A percentile compares a stretch with the other conserved stretches of the same genome.
These are phyloP conservation scores for Blastomyces emzantsi DNA, from an alignment of 2,329 filamentous ascomycete genomes.

Conservation along the genomic window DNA sequence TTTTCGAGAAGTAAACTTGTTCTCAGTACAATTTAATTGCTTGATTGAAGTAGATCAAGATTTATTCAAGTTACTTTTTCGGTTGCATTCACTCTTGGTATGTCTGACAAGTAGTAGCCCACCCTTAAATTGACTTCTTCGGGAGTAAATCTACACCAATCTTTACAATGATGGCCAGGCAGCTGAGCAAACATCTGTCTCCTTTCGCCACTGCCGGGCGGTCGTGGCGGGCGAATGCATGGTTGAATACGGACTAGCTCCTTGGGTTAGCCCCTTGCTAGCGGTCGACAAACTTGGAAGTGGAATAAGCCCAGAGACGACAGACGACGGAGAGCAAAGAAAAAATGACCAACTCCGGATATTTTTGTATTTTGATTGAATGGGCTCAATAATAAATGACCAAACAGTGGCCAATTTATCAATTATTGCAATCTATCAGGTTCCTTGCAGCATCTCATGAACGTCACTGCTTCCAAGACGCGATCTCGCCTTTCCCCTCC, in stretches of 20 bases:
- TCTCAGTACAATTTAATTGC: background rate
- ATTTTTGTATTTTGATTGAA: background rate
- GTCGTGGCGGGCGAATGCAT: background rate
- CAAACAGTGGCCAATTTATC: background rate
- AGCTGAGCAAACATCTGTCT: background rate
- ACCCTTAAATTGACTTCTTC: background rate
- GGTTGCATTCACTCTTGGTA: background rate
- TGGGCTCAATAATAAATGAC: background rate
- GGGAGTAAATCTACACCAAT: background rate
- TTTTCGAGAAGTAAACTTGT: background rate
- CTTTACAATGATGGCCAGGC: background rate
- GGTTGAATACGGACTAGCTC: background rate
- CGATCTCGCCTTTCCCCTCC: slow-evolving; percentile 5
- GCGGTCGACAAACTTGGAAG: background rate
- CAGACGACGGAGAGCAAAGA: too few relatives aligned
- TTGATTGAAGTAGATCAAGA: background rate
- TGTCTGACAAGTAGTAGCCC: background rate
- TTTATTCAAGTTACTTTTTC: background rate
- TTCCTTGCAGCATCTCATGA: background rate
- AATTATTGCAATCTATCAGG: background rate
- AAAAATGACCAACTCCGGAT: background rate
- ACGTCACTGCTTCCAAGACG: too few relatives aligned
- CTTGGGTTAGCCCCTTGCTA: background rate
- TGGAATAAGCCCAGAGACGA: background rate
- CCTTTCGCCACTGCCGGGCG: background rate